Base-by-base conservation (phyloP, 768 basidiomycete species). In the Coprinopsis sp. region DNA sequence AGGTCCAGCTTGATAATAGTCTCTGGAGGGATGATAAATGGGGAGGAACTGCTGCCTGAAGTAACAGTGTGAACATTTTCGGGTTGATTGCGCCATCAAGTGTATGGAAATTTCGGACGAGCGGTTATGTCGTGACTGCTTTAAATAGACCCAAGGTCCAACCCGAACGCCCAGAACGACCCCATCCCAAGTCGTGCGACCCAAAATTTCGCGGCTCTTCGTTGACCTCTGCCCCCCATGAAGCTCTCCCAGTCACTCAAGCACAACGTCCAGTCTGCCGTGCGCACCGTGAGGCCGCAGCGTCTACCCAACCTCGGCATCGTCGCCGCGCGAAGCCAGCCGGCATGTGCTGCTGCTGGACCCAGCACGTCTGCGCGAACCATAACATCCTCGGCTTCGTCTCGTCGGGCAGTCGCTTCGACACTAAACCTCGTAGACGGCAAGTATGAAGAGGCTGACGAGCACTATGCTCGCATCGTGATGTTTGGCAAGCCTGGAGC, bases 401-500 rank as follows among this genome's bases (percentile, higher is more conserved):
- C 57, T 13, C 62, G 58, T 37, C 73, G 69, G 48, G 76, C 80
- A 3, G 54, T 78, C 5, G 74, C 82, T 7, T 74, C 80, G 57
- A 72, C 69, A 44, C 71, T 80, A 37, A 75, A 72, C 51, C 60
- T 69, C 33, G 53, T 69, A 25, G 68, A 68, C 31, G 56, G 64
- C 37, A 62, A 66, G n/a, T 51, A 56, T 4, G 66, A 69, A 48
- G 71, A 70, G 39, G 55, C 60, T 49, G 70, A 71, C 37, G 69
- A 64, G 29, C 64, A 59, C 23, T 56, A 70, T 37, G 66, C 84
- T 41, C 75, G 84, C 44, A 82, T 86, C 77, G 69, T 88, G 50
- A 78, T 87, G 72, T 87, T 86, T 61, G 86, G 84, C 24, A 87
- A 87, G 64, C 86, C 83, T n/a, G 86, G 86, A 22, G 79, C 85